Evolutionary conservation across 176 grass and related monocot genomes (phyloP).

Genomic region (Elymus sibiricus): DNA sequence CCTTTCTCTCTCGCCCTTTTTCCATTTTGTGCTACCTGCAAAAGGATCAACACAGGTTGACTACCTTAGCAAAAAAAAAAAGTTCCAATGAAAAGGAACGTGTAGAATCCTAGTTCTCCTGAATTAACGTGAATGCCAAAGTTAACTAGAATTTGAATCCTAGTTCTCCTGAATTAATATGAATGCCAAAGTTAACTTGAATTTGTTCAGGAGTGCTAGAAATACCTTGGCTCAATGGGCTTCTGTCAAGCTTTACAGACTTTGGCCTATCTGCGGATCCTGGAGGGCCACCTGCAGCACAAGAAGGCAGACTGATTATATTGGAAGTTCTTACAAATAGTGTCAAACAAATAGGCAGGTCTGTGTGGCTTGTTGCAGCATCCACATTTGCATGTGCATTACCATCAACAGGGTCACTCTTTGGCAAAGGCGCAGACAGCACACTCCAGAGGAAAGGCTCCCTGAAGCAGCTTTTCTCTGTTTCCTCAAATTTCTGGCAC

Average conservation of each 20-base stretch:
- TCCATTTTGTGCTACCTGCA: slow-evolving; percentile 55
- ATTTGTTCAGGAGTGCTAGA: slow-evolving; percentile 27
- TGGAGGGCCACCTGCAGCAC: slow-evolving; percentile 22
- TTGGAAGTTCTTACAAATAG: background rate
- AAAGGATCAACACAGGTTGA: background rate
- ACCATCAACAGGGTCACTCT: slow-evolving; percentile 46
- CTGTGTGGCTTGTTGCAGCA: background rate
- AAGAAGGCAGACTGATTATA: slow-evolving; percentile 2
- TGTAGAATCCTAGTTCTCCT: too few species aligned
- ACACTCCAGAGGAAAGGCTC: slow-evolving; percentile 50
- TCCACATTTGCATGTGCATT: slow-evolving; percentile 7
- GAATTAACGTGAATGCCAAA: too few species aligned
- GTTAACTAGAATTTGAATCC: background rate
- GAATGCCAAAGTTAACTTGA: slow-evolving; percentile 13
- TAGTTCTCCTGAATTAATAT: slow-evolving; percentile 25
- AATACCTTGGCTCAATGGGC: slow-evolving; percentile 49
- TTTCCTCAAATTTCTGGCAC: slow-evolving; percentile 59
- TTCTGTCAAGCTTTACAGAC: slow-evolving; percentile 46
- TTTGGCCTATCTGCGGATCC: slow-evolving; percentile 36
- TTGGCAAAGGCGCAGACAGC: slow-evolving; percentile 41
- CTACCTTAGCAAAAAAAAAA: too few species aligned
- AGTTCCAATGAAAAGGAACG: too few species aligned
- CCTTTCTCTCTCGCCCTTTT: slow-evolving; percentile 55
- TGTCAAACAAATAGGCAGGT: background rate
- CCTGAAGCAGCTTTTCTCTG: slow-evolving; percentile 57